phyloP scores from a whole-genome alignment of 1,284 basidiomycete species.

The Cystobasidium slooffiae region DNA sequence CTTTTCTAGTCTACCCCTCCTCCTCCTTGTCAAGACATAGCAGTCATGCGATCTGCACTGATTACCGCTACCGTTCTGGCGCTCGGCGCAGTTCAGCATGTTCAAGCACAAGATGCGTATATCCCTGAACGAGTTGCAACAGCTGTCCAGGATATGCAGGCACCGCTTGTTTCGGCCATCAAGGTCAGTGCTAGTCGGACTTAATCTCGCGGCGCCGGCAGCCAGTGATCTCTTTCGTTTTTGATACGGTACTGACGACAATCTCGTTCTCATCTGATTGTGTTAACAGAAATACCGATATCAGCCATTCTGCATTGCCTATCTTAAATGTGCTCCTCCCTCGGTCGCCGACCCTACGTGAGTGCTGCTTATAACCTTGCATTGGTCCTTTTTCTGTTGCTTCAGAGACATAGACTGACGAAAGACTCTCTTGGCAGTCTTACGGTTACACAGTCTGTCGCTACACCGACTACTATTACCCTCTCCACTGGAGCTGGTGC shows the following conservation, averaged over 20 bases:
- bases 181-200: conserved; percentile 15
- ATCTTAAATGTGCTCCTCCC: conserved; percentile 27
- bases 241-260: background rate
- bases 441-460: conserved; percentile 4
- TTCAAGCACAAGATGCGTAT: conserved; percentile 1
- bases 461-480: conserved; percentile 22
- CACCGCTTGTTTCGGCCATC: conserved; percentile 19
- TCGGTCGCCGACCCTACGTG: conserved; percentile 24
- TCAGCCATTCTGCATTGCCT: conserved; percentile 31
- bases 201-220: no score
- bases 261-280: background rate
- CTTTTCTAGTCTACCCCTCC: background rate
- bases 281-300: conserved; percentile 27
- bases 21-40: background rate
- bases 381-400: background rate
- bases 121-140: conserved; percentile 28
- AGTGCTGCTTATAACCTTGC: background rate
- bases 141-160: conserved; percentile 16
- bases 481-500: conserved; percentile 21
- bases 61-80: conserved; percentile 9
- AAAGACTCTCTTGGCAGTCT: background rate
- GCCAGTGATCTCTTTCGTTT: background rate
- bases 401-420: background rate
- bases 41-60: conserved; percentile 10
- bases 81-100: conserved; percentile 22